A percentile compares a stretch with the other conserved stretches of the same genome.
phyloP scores from a whole-genome alignment of 2,329 filamentous ascomycete genomes.

The Metarhizium sp. region DNA sequence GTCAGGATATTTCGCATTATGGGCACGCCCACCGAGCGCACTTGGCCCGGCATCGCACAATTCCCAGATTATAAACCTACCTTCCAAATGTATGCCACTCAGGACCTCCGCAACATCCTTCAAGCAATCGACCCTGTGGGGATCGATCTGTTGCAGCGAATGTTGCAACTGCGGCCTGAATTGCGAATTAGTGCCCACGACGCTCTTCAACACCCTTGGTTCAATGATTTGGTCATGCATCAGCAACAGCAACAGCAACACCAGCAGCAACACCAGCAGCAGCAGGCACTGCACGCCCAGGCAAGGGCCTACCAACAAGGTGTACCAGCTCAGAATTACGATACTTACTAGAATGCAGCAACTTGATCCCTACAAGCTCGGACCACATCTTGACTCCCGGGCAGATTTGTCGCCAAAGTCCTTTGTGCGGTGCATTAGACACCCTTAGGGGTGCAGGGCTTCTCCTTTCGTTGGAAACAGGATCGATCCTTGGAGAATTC shows the following conservation, averaged over 20 bases:
- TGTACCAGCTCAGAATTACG: conserved; percentile 28
- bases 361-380: not conserved
- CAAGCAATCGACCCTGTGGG: conserved; percentile 84
- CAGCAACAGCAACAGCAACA: conserved; percentile 34
- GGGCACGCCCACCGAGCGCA: conserved; percentile 92
- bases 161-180: conserved; percentile 90
- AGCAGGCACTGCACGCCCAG: conserved; percentile 32
- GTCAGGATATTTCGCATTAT: conserved; percentile 97
- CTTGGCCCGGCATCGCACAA: conserved; percentile 89
- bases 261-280: conserved; percentile 19
- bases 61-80: conserved; percentile 97
- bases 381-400: not conserved
- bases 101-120: conserved; percentile 77
- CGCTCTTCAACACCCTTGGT: conserved; percentile 87
- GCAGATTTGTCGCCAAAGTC: not conserved
- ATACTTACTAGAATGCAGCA: conserved; percentile 20
- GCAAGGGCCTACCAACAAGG: conserved; percentile 29
- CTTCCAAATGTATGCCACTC: conserved; percentile 89
- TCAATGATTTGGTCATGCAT: conserved; percentile 60
- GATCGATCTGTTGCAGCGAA: conserved; percentile 76
- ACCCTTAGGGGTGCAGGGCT: not conserved
- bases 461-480: not conserved
- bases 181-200: conserved; percentile 81
- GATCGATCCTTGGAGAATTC: not conserved
- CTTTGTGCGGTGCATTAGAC: not conserved